A percentile compares a stretch with the other conserved stretches of the same genome.
Evolutionary conservation across 768 basidiomycete genomes (phyloP).

Genomic region (Rubroboletus pulcherrimus): DNA sequence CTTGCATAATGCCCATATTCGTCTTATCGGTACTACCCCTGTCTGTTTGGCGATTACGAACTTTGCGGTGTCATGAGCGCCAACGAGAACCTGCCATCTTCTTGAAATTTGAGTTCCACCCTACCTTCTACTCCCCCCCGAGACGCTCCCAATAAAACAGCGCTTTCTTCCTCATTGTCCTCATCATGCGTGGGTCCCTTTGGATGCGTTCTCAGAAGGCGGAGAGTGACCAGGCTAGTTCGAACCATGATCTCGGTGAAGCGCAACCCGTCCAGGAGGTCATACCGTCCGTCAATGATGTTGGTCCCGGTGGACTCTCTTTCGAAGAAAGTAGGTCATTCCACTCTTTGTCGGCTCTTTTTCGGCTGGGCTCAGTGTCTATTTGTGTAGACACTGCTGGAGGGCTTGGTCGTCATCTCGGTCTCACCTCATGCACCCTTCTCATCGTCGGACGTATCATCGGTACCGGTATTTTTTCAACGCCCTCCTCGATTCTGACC

Average conservation of each 20-base stretch:
- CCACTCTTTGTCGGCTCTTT: background rate
- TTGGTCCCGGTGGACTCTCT: slow-evolving; percentile 42
- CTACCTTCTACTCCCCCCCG: too few relatives aligned
- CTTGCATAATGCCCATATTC: too few relatives aligned
- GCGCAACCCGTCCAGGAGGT: background rate
- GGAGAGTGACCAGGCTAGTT: background rate
- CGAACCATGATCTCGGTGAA: background rate
- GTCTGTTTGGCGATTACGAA: too few relatives aligned
- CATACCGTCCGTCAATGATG: slow-evolving; percentile 7
- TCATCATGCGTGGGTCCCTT: slow-evolving; percentile 1
- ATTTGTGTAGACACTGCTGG: slow-evolving; percentile 41
- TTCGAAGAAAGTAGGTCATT: slow-evolving; percentile 42
- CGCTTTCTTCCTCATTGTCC: background rate
- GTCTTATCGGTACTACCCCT: too few relatives aligned
- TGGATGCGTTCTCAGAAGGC: slow-evolving; percentile 2
- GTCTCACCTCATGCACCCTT: slow-evolving; percentile 52
- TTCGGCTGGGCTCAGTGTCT: background rate
- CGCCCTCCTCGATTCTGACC: too few relatives aligned
- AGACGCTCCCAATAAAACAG: too few relatives aligned
- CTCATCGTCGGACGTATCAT: slow-evolving; percentile 55
- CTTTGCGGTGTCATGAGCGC: too few relatives aligned
- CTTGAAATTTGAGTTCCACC: too few relatives aligned
- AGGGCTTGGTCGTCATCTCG: slow-evolving; percentile 54
- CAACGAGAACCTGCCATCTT: too few relatives aligned
- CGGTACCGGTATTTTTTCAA: slow-evolving; percentile 57